These are phyloP conservation scores for Agarophyton chilense DNA, from an alignment of 23 red algal species.

Conservation along the genomic window DNA sequence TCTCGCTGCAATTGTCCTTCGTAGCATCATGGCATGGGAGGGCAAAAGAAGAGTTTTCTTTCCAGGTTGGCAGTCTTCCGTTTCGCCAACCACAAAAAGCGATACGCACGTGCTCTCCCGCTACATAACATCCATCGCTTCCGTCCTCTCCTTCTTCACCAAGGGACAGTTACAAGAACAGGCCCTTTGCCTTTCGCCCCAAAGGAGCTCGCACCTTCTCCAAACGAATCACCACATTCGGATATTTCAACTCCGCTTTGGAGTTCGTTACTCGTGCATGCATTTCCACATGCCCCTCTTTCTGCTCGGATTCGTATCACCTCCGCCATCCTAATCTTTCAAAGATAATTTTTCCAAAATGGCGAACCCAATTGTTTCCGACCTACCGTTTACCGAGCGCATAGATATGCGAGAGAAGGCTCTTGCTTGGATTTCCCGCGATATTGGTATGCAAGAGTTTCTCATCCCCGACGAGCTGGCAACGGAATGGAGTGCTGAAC, in stretches of 20 bases:
- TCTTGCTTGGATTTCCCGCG: conserved; percentile 64
- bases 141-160: too few relatives aligned
- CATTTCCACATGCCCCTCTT: not conserved
- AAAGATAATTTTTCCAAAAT: not conserved
- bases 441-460: conserved; percentile 44
- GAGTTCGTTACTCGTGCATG: not conserved
- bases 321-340: not conserved
- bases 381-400: conserved; percentile 48
- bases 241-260: not conserved
- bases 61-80: too few relatives aligned
- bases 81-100: not conserved
- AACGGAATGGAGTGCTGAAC: conserved; percentile 19
- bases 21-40: too few relatives aligned
- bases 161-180: too few relatives aligned
- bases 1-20: too few relatives aligned
- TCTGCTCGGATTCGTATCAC: not conserved
- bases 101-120: not conserved
- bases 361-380: conserved; percentile 22
- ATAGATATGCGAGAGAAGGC: conserved; percentile 57
- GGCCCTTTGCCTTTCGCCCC: too few relatives aligned
- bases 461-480: conserved; percentile 40
- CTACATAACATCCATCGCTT: too few relatives aligned
- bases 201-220: not conserved
- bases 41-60: too few relatives aligned
- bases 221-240: not conserved